Evolutionary conservation across 805 yeast genomes (phyloP).

Genomic region (Ogataea minuta): DNA sequence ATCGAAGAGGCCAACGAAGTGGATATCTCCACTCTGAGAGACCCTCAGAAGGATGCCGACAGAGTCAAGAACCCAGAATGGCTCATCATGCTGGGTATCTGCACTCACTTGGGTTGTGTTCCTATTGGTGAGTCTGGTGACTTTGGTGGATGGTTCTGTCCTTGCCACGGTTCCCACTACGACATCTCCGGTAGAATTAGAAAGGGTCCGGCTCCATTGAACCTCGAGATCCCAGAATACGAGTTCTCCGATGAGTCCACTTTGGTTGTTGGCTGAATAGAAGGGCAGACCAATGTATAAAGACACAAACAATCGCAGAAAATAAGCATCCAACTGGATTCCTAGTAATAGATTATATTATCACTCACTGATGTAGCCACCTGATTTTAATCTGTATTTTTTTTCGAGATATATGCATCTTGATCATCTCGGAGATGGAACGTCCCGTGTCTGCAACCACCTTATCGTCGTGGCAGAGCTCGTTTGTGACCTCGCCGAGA

Average conservation of each 20-base stretch:
- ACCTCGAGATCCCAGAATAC: conserved; percentile 94
- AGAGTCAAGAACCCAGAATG: conserved; percentile 97
- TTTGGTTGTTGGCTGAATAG: conserved; percentile 92
- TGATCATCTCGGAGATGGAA: neutral
- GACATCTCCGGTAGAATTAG: conserved; percentile 99
- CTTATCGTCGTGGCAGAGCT: conserved; percentile 25
- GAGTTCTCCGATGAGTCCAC: conserved; percentile 74
- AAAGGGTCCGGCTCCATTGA: conserved; percentile 99
- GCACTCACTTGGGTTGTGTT: conserved; percentile 99
- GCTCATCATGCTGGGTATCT: conserved; percentile 98
- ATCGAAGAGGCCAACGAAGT: conserved; percentile 90
- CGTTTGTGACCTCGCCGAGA: conserved; percentile 16
- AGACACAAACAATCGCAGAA: conserved; percentile 15
- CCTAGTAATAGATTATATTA: conserved; percentile 12
- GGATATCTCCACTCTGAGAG: conserved; percentile 77
- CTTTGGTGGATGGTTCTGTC: conserved; percentile 99
- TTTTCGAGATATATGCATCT: conserved; percentile 3
- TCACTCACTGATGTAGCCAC: neutral
- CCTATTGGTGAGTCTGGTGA: conserved; percentile 99
- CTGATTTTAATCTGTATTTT: neutral
- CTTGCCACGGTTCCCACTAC: conserved; percentile 99
- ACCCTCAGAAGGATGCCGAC: conserved; percentile 89
- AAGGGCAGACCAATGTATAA: conserved; percentile 15
- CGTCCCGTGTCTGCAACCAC: conserved; percentile 14
- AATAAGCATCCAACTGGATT: conserved; percentile 11